Base-by-base conservation (phyloP, 163 green algal species). In the Scenedesmus sp. region DNA sequence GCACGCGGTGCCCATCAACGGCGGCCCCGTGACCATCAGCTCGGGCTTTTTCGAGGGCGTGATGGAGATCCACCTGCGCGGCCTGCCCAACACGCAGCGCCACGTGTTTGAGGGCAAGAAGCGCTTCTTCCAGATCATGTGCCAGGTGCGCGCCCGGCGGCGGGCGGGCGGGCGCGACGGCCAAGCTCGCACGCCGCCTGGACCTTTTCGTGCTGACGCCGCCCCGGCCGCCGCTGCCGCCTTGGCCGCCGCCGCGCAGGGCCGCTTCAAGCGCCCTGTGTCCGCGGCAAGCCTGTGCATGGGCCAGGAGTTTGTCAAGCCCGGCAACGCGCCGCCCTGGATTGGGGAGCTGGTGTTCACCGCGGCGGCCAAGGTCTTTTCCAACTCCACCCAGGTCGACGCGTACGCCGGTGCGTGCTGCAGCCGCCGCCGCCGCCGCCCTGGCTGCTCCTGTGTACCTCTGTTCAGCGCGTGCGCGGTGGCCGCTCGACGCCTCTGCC, bases 261-360 rank as follows among this genome's bases (percentile, higher is more conserved):
- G 75, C 6, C 42, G 45, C 13, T 83, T 83, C 64, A 76, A 71
- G 44, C 64, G 75, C 10, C 63, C 53, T 31, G 64, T 83, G 18
- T 26, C 44, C n/a, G 75, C 75, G 18, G 33, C n/a, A 20, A 57
- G 10, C 20, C 42, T 83, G 28, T 83, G 75, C 65, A 83, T 83
- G 64, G 75, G 75, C 63, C 75, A 83, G 45, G 75, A 83, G 75
- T 83, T 83, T 72, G 75, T 83, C 9, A 83, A 83, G 64, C 64
- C 75, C 4, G 75, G 75, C 4, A 48, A 76, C 6, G 75, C 65
- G 17, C 75, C 75, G 13, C 58, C 75, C 6, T 83, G 75, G 75
- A n/a, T 83, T 15, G 75, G 75, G 4, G 75, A 83, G 17, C 18
- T 83, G 36, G 62, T 83, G 31, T 64, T 83, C 42, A 71, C 33